Base-by-base conservation (phyloP, 2,329 filamentous ascomycete genomes). In the Beauveria australis region DNA sequence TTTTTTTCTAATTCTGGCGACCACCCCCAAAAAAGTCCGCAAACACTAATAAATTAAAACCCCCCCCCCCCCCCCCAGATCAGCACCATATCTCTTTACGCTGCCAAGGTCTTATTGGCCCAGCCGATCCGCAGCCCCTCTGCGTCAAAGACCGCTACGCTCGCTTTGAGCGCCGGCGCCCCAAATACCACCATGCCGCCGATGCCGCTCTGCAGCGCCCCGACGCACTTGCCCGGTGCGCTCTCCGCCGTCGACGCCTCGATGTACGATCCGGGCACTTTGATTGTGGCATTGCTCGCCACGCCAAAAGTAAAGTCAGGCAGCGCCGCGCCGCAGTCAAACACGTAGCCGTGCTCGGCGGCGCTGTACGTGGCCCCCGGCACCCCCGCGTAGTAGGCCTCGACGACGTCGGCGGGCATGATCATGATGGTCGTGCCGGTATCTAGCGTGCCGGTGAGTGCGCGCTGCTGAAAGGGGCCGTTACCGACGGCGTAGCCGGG, bases 401-500 rank as follows among this genome's bases (percentile, higher is more conserved):
- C 66, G 41, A 79, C 76, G 53, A 86, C 76, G 46, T 73, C 69
- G 48, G 79, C 72, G 69, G 84, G 81, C 63, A 85, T 78, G 49
- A 88, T 76, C 64, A 88, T 74, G 61, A 88, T 78, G 1, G 84
- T 85, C 43, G 85, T 87, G 64, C 86, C 86, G 9, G 81, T 81
- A 72, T 85, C 83, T 24, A 78, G 75, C 61, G 83, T 79, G 28
- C 77, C 75, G 66, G 74, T 74, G 19, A 77, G 74, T 22, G 83
- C 82, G n/a, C 48, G 53, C 9, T 5, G 3, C 76, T 52, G 63
- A 59, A 67, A 40, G 6, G 44, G 19, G 6, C 47, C 52, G 16
- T 28, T 5, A 48, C 67, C 67, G 40, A 69, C 55, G 43, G 64
- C 46, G 51, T 67, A 69, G 47, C 67, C 66, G 5, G 59, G 53